A percentile compares a stretch with the other conserved stretches of the same genome.
Evolutionary conservation across 2,329 filamentous ascomycete species (phyloP).

Genomic region (Phoma herbarum): DNA sequence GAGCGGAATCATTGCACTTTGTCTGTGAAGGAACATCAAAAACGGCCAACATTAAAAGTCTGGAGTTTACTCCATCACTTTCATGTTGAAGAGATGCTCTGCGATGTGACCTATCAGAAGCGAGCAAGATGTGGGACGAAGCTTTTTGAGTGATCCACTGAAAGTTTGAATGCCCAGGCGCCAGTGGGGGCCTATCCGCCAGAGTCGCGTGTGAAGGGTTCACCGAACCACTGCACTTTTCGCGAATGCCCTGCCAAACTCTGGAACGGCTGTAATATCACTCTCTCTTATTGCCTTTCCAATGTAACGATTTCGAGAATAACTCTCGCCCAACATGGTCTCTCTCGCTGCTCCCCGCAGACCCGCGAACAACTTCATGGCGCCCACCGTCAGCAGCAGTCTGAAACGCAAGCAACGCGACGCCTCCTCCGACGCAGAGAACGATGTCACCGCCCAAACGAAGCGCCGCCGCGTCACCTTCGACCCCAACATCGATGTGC

Average conservation of each 20-base stretch:
- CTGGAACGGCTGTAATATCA: not conserved
- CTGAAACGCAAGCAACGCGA: slow-evolving; percentile 51
- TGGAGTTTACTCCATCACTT: not conserved
- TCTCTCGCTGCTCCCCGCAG: slow-evolving; percentile 48
- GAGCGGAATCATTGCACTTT: not conserved
- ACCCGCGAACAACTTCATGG: slow-evolving; percentile 35
- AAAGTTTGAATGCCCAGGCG: slow-evolving; percentile 21
- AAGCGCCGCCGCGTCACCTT: slow-evolving; percentile 61
- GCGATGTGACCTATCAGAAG: slow-evolving; percentile 3
- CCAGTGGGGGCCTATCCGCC: slow-evolving; percentile 14
- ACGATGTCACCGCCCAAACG: slow-evolving; percentile 44
- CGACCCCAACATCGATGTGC: slow-evolving; percentile 58
- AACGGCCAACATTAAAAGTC: too few species aligned
- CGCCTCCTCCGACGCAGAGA: slow-evolving; percentile 42
- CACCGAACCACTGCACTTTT: slow-evolving; percentile 18
- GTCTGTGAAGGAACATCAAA: too few species aligned
- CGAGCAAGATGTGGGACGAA: slow-evolving; percentile 6
- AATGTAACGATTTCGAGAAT: slow-evolving; percentile 39
- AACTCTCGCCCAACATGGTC: slow-evolving; percentile 43
- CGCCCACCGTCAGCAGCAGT: slow-evolving; percentile 41
- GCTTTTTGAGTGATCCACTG: slow-evolving; percentile 12
- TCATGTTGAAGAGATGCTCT: not conserved
- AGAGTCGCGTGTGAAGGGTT: slow-evolving; percentile 23
- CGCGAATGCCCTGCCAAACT: slow-evolving; percentile 8
- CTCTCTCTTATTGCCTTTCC: slow-evolving; percentile 21